These are phyloP conservation scores for Lachnellula suecica DNA, from an alignment of 2,329 filamentous ascomycete species.

Conservation along the genomic window DNA sequence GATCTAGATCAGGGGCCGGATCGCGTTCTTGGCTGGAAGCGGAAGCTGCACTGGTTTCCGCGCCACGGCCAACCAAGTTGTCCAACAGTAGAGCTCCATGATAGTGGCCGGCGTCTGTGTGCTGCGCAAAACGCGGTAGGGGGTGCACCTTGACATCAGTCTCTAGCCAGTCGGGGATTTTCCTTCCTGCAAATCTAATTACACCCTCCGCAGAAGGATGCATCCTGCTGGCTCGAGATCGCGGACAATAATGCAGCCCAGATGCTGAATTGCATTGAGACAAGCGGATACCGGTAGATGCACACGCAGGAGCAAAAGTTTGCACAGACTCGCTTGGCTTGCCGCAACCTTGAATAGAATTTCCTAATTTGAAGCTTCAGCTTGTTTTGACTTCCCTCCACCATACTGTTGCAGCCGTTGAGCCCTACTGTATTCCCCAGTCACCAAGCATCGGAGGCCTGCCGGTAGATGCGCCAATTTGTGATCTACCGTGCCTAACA, in stretches of 20 bases:
- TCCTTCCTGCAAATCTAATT: neutral
- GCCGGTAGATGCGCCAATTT: too few species aligned
- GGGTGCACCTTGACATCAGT: neutral
- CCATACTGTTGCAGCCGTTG: neutral
- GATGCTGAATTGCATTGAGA: neutral
- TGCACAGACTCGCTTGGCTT: neutral
- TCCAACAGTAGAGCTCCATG: neutral
- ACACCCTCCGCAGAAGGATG: neutral
- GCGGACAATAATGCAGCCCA: too few species aligned
- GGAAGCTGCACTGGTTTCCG: neutral
- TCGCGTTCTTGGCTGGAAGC: neutral
- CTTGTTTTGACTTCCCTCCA: neutral
- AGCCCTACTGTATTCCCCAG: neutral
- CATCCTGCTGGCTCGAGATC: neutral
- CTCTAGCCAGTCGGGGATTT: slow-evolving; percentile 2
- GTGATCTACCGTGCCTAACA: neutral
- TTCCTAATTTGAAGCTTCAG: neutral
- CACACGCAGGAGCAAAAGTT: neutral
- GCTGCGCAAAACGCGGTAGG: neutral
- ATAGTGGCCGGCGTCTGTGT: too few species aligned
- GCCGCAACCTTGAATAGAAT: neutral
- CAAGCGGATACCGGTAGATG: neutral
- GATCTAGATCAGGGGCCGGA: neutral
- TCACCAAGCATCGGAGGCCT: too few species aligned
- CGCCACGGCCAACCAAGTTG: neutral